phyloP scores from a whole-genome alignment of 139 green algal species.

The Coccomyxa sp. region DNA sequence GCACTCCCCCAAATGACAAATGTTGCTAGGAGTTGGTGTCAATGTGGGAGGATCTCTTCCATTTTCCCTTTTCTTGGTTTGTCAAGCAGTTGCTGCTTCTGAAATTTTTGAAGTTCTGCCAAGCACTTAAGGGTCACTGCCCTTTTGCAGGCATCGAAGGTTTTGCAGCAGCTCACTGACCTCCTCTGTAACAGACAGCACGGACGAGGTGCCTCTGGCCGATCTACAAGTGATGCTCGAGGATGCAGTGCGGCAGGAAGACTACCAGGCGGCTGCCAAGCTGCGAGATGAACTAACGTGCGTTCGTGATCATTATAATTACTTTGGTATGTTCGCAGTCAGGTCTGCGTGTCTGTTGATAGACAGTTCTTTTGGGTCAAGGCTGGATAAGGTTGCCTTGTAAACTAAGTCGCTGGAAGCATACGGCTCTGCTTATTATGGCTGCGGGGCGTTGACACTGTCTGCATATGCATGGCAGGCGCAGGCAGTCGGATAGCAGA shows the following conservation, averaged over 20 bases:
- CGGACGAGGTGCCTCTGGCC: neutral
- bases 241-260: conserved; percentile 44
- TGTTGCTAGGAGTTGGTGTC: no score
- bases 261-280: conserved; percentile 51
- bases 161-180: neutral
- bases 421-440: neutral
- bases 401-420: no score
- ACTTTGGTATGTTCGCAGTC: neutral
- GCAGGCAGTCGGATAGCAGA: conserved; percentile 36
- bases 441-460: neutral
- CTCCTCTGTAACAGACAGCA: neutral
- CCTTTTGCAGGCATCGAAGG: neutral
- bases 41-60: no score
- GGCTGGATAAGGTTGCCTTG: no score
- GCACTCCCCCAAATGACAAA: no score
- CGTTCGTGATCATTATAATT: neutral
- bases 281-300: conserved; percentile 50
- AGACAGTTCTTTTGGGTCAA: no score
- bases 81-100: neutral
- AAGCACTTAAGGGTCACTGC: no score
- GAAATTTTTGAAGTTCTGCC: neutral
- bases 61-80: no score
- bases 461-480: conserved; percentile 12
- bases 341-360: neutral
- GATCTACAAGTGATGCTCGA: conserved; percentile 7